These are phyloP conservation scores for Jacaranda copaia DNA, from an alignment of 257 asterid species.

Conservation along the genomic window DNA sequence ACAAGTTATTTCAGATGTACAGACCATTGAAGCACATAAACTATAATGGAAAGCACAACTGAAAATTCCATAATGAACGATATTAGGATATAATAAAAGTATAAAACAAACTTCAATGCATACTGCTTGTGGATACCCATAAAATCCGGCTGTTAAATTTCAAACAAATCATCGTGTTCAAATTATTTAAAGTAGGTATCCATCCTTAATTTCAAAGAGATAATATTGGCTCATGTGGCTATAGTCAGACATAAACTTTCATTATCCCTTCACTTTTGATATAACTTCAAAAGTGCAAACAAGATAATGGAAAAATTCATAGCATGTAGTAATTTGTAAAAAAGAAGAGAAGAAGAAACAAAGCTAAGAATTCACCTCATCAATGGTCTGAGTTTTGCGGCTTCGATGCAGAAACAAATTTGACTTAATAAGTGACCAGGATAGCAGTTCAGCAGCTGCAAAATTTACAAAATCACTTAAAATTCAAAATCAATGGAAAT, in stretches of 20 bases:
- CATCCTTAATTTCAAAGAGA: slow-evolving; percentile 6
- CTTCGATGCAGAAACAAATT: slow-evolving; percentile 78
- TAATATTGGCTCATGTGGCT: not conserved
- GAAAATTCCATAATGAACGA: not conserved
- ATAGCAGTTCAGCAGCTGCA: slow-evolving; percentile 64
- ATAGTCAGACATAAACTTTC: not conserved
- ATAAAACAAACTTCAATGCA: not conserved
- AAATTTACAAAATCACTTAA: slow-evolving; percentile 34
- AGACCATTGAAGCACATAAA: slow-evolving; percentile 5
- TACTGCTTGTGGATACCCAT: not conserved
- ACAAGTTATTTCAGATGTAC: slow-evolving; percentile 10
- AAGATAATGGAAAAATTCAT: not conserved
- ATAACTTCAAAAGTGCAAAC: not conserved
- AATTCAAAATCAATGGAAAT: slow-evolving; percentile 35
- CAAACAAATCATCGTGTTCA: slow-evolving; percentile 10
- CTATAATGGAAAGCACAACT: not conserved
- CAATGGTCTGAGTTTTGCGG: slow-evolving; percentile 82
- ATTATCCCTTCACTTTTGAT: not conserved
- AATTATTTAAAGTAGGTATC: not conserved
- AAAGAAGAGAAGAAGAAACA: slow-evolving; percentile 11
- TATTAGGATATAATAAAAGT: not conserved
- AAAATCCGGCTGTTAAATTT: slow-evolving; percentile 1
- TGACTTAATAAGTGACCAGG: slow-evolving; percentile 78
- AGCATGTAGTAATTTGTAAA: not conserved
- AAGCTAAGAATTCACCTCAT: slow-evolving; percentile 65